These are phyloP conservation scores for Coemansia sp. DNA, from an alignment of 192 early-diverging fungal genomes.

Conservation along the genomic window DNA sequence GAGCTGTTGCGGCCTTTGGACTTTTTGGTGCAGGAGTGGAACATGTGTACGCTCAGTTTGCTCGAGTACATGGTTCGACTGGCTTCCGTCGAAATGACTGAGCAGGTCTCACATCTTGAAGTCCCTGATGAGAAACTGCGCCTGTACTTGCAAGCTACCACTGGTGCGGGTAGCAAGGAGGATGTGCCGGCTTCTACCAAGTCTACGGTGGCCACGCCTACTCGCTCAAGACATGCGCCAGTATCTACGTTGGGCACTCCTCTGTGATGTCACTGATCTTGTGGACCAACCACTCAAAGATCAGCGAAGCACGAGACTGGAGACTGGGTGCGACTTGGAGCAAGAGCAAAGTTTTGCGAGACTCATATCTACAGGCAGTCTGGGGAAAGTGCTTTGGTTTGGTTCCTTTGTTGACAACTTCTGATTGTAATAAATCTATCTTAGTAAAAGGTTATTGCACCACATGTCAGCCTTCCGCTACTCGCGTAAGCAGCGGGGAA, in stretches of 20 bases:
- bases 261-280: no score
- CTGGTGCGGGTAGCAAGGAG: neutral
- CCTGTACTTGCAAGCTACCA: constrained; percentile 52
- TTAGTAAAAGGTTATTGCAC: no score
- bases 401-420: no score
- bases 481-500: neutral
- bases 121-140: constrained; percentile 70
- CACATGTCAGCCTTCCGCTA: no score
- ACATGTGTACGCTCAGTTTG: constrained; percentile 57
- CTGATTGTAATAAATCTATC: no score
- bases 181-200: neutral
- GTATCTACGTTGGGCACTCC: constrained; percentile 2
- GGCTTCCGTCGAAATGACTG: constrained; percentile 64
- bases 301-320: no score
- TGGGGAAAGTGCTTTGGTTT: no score
- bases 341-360: no score
- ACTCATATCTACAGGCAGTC: no score
- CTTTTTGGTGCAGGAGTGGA: constrained; percentile 37
- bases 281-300: no score
- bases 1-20: constrained; percentile 24
- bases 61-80: constrained; percentile 70
- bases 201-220: neutral
- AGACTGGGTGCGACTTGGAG: no score
- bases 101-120: constrained; percentile 66
- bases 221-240: neutral